Evolutionary conservation across 345 rosid genomes (phyloP).

Genomic region (Carallia brachiata): DNA sequence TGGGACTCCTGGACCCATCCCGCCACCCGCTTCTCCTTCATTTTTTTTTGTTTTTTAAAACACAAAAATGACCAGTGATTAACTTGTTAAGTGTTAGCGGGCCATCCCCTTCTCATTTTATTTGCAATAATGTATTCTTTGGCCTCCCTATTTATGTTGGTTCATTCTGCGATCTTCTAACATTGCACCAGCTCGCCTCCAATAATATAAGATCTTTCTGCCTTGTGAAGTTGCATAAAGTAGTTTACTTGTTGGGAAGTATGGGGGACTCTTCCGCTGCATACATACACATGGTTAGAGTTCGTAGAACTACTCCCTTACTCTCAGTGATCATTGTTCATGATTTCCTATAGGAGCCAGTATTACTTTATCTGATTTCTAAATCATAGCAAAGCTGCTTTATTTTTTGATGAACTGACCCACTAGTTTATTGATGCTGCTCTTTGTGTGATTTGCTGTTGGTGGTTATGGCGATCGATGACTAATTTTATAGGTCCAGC

Average conservation of each 20-base stretch:
- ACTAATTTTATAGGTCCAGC: constrained; percentile 62
- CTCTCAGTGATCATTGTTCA: not conserved
- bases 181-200: not conserved
- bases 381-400: too few species aligned
- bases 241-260: not conserved
- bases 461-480: constrained; percentile 10
- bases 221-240: too few species aligned
- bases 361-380: too few species aligned
- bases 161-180: not conserved
- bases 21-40: not conserved
- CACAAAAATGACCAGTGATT: too few species aligned
- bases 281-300: constrained; percentile 77
- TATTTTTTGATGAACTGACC: too few species aligned
- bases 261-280: constrained; percentile 82
- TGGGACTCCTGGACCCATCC: constrained; percentile 59
- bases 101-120: not conserved
- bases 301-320: not conserved
- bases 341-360: not conserved
- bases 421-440: not conserved
- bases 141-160: not conserved
- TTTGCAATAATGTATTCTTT: not conserved
- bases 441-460: not conserved
- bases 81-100: too few species aligned
- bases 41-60: too few species aligned
- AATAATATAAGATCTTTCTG: too few species aligned